phyloP scores from a whole-genome alignment of 495 filamentous ascomycete genomes.

The Glarea lozoyensis region DNA sequence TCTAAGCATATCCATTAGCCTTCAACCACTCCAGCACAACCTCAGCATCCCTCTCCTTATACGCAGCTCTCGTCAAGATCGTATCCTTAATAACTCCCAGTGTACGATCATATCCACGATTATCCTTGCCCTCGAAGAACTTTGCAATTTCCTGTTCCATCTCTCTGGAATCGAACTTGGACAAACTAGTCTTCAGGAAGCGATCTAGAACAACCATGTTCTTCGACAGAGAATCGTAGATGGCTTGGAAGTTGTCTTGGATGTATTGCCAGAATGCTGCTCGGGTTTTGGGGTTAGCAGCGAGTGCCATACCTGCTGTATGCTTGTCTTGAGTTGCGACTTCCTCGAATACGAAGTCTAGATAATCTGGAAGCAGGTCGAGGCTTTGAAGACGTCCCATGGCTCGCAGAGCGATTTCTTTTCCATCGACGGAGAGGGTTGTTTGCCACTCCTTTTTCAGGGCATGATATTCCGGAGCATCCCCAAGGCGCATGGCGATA shows the following conservation, averaged over 20 bases:
- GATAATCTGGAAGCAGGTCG: slow-evolving; percentile 57
- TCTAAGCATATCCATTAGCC: slow-evolving; percentile 44
- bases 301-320: slow-evolving; percentile 61
- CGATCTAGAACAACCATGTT: slow-evolving; percentile 85
- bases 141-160: slow-evolving; percentile 55
- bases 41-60: slow-evolving; percentile 53
- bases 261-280: slow-evolving; percentile 74
- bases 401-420: slow-evolving; percentile 70
- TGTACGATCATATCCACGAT: slow-evolving; percentile 53
- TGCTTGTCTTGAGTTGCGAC: slow-evolving; percentile 80
- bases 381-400: slow-evolving; percentile 61
- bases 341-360: slow-evolving; percentile 71
- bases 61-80: slow-evolving; percentile 52
- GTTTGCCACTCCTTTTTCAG: slow-evolving; percentile 75
- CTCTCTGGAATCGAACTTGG: slow-evolving; percentile 62
- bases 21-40: slow-evolving; percentile 56
- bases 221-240: slow-evolving; percentile 57
- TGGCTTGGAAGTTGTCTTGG: slow-evolving; percentile 63
- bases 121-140: slow-evolving; percentile 73
- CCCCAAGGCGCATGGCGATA: slow-evolving; percentile 61
- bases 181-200: slow-evolving; percentile 67
- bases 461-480: slow-evolving; percentile 50
- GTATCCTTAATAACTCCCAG: slow-evolving; percentile 56
- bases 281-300: slow-evolving; percentile 60
- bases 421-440: slow-evolving; percentile 79